Evolutionary conservation across 805 yeast species (phyloP), one percentile per base, ranked within the genome.

Genomic region (Kluyveromyces nonfermentans): DNA sequence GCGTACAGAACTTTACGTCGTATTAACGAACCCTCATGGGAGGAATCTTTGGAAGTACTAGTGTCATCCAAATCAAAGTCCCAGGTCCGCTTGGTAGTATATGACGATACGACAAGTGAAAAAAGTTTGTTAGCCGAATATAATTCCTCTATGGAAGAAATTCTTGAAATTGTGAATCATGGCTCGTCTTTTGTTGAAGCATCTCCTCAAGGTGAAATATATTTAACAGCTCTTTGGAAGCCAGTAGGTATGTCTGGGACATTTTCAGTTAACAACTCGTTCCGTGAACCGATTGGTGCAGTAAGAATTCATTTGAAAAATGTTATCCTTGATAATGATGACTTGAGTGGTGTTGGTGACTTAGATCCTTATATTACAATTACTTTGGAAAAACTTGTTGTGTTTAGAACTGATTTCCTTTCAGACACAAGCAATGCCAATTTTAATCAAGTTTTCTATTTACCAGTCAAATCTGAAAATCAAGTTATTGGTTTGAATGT

Each of bases 301-400:
- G 58, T 79, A 21, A 75, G 81, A 65, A 54, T 85, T 33, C 78
- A 77, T 53, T 52, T 85, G 40, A 71, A 78, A 46, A 64, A 69
- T 30, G 82, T 80, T 15, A 58, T 58, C 9, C 74, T 76, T 34
- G 63, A 80, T 52, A 67, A 72, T 51, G 48, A 49, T 68, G 60
- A 78, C 52, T 63, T 82, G 52, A 84, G 82, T 51, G 72, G 79
- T 14, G 73, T 82, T 41, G 90, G 93, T 44, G 76, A 73, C 45
- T 78, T 83, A 53, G 89, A 85, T 62, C 93, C 94, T 4, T 84
- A 82, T 53, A 77, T 81, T 33, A 71, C 75, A 46, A 70, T 83
- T 8, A 54, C 75, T 32, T 61, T 77, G 46, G 78, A 80, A 54
- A 83, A 82, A 51, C 75, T 74, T 56, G 55, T 75, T 33, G 71